phyloP scores from a whole-genome alignment of 73 alveolate genomes.

The Uronychia setigera region DNA sequence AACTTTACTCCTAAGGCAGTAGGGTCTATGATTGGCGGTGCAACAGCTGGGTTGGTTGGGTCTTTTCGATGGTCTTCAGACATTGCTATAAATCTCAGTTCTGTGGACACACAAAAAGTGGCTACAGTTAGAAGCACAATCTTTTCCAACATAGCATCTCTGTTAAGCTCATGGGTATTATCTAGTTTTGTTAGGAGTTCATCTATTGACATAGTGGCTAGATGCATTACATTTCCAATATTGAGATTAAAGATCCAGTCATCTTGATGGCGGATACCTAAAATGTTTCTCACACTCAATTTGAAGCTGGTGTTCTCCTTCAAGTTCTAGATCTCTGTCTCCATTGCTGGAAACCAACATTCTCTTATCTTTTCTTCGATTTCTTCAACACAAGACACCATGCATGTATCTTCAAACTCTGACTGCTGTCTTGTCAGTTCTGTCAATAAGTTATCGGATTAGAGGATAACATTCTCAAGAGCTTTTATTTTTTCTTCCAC shows the following conservation, averaged over 20 bases:
- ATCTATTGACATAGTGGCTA: conserved; percentile 35
- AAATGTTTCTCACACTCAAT: conserved; percentile 38
- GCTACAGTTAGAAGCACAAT: conserved; percentile 43
- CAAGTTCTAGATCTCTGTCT: conserved; percentile 29
- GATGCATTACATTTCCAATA: conserved; percentile 86
- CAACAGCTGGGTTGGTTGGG: not conserved
- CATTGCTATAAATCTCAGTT: conserved; percentile 37
- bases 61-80: not conserved
- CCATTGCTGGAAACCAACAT: conserved; percentile 17
- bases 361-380: conserved; percentile 17
- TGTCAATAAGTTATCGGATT: conserved; percentile 35
- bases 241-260: conserved; percentile 85
- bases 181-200: conserved; percentile 65
- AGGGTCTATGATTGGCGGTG: not conserved
- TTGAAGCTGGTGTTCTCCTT: conserved; percentile 18
- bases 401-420: conserved; percentile 23
- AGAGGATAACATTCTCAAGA: conserved; percentile 19
- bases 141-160: conserved; percentile 74
- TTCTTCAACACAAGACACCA: conserved; percentile 13
- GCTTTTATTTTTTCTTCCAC: conserved; percentile 50
- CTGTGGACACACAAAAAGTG: conserved; percentile 46
- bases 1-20: not conserved
- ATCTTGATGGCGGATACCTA: conserved; percentile 39
- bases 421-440: conserved; percentile 31
- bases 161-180: conserved; percentile 64